Base-by-base conservation (phyloP, 2,329 filamentous ascomycete species). In the Sporothrix variecibatus region DNA sequence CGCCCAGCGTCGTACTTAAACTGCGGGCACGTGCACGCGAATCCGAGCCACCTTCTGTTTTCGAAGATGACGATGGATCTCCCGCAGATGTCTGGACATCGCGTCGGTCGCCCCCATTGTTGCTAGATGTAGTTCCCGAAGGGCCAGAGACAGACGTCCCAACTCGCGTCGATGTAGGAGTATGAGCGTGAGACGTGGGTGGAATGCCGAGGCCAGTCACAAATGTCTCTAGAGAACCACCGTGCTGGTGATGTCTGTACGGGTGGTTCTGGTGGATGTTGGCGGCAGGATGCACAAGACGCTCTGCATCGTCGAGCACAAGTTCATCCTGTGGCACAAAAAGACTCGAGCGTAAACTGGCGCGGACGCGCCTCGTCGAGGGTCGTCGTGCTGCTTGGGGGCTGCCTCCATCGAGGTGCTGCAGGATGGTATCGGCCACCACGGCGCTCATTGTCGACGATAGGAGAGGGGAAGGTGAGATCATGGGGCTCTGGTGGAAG, bases 371-470 rank as follows among this genome's bases (percentile, higher is more conserved):
- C 65, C 85, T 82, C 67, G 85, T 81, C 9, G 86, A 86, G 11
- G 84, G 83, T 72, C 82, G 84, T 56, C 83, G 83, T 6, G 83
- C 81, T 28, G 83, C 75, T 26, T 82, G 77, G 0, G 83, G 80
- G 43, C 75, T 67, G 62, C 49, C 62, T 58, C 74, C 72, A 34
- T 85, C 83, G 20, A 85, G 82, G 43, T 85, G 83, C 12, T 76
- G 75, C 1, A 88, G 82, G 40, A 89, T 82, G 12, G 85, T 87
- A 76, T 90, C 88, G 58, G 87, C 86, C 60, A 90, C 86, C 0
- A 88, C 87, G 0, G 87, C 87, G 23, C 84, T 88, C 51, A 90
- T 86, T 1, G 88, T 89, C 0, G 88, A 89, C 1, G 88, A 89
- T 46, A 90, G 40, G 46, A 77, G 83, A 0, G 88, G 88, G 0